Evolutionary conservation across 2,329 filamentous ascomycete genomes (phyloP).

Genomic region (Sphaerulina vaccinii): DNA sequence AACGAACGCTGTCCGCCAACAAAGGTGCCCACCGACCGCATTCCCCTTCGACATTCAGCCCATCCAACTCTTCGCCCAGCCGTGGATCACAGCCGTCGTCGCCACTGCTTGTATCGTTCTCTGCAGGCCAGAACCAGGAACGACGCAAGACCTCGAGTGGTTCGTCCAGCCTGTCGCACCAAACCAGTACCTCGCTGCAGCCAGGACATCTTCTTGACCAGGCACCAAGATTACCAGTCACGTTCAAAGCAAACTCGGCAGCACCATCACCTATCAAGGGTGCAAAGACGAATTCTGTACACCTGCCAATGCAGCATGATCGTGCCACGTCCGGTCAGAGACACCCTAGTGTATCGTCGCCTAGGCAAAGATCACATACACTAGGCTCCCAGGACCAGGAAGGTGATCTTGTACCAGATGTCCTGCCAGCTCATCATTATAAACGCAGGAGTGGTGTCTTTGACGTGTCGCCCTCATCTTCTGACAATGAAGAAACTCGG

Average conservation of each 20-base stretch:
- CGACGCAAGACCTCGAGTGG: slow-evolving; percentile 90
- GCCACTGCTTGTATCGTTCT: slow-evolving; percentile 93
- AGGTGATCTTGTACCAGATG: slow-evolving; percentile 70
- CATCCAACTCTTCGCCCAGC: slow-evolving; percentile 82
- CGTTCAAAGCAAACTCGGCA: slow-evolving; percentile 51
- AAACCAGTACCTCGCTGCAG: slow-evolving; percentile 68
- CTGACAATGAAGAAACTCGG: slow-evolving; percentile 92
- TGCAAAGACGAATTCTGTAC: slow-evolving; percentile 46
- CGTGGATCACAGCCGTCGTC: slow-evolving; percentile 81
- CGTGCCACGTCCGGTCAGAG: slow-evolving; percentile 33
- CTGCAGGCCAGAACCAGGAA: slow-evolving; percentile 77
- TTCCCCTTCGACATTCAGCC: slow-evolving; percentile 78
- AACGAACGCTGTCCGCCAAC: slow-evolving; percentile 78
- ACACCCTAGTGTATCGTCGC: slow-evolving; percentile 46
- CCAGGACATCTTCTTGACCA: slow-evolving; percentile 68
- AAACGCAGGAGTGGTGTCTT: slow-evolving; percentile 93
- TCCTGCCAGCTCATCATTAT: slow-evolving; percentile 64
- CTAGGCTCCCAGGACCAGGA: slow-evolving; percentile 79
- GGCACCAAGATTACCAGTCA: slow-evolving; percentile 58
- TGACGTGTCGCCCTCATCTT: slow-evolving; percentile 94
- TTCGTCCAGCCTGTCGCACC: slow-evolving; percentile 78
- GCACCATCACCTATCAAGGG: slow-evolving; percentile 56
- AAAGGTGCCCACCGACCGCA: slow-evolving; percentile 72
- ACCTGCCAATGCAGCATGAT: slow-evolving; percentile 52
- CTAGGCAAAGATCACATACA: slow-evolving; percentile 80